Evolutionary conservation across 2,329 filamentous ascomycete genomes (phyloP).

Genomic region (Emmonsia crescens): DNA sequence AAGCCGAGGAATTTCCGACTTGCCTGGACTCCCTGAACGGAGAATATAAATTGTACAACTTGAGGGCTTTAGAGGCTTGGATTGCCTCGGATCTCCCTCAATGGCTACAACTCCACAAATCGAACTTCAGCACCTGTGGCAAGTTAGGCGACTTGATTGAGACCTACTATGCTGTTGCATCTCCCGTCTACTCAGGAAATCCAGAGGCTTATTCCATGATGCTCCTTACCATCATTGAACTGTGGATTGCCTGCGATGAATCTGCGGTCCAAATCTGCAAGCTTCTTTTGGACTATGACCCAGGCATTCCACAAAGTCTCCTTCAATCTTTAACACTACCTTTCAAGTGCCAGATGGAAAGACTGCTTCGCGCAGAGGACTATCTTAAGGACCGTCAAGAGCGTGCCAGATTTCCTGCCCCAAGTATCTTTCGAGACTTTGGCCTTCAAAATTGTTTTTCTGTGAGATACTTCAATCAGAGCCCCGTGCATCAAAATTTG

Average conservation of each 20-base stretch:
- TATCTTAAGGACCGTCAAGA: slow-evolving; percentile 33
- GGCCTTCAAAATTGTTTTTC: slow-evolving; percentile 34
- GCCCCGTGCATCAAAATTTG: slow-evolving; percentile 28
- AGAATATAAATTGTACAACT: slow-evolving; percentile 15
- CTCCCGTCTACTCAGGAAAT: slow-evolving; percentile 3
- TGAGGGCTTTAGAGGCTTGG: slow-evolving; percentile 42
- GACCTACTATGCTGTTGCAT: slow-evolving; percentile 4
- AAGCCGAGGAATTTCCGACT: not conserved
- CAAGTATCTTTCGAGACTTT: slow-evolving; percentile 31
- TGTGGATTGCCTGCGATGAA: slow-evolving; percentile 50
- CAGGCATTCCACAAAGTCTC: slow-evolving; percentile 31
- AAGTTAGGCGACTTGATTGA: slow-evolving; percentile 4
- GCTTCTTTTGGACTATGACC: slow-evolving; percentile 38
- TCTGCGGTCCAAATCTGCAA: slow-evolving; percentile 29
- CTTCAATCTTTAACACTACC: slow-evolving; percentile 39
- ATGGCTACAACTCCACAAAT: slow-evolving; percentile 30
- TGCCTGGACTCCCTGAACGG: slow-evolving; percentile 10
- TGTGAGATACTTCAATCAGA: slow-evolving; percentile 39
- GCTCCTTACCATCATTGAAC: slow-evolving; percentile 45
- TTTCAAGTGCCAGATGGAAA: slow-evolving; percentile 34
- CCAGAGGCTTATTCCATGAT: slow-evolving; percentile 44
- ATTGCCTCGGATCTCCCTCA: slow-evolving; percentile 28
- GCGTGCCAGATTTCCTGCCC: slow-evolving; percentile 10
- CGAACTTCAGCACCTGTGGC: slow-evolving; percentile 10
- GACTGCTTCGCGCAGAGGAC: slow-evolving; percentile 37